Percentiles rank a stretch among this genome's conserved stretches.
Conservation (phyloP, 495 filamentous ascomycete species). For the Umbilicaria muhlenbergii region DNA sequence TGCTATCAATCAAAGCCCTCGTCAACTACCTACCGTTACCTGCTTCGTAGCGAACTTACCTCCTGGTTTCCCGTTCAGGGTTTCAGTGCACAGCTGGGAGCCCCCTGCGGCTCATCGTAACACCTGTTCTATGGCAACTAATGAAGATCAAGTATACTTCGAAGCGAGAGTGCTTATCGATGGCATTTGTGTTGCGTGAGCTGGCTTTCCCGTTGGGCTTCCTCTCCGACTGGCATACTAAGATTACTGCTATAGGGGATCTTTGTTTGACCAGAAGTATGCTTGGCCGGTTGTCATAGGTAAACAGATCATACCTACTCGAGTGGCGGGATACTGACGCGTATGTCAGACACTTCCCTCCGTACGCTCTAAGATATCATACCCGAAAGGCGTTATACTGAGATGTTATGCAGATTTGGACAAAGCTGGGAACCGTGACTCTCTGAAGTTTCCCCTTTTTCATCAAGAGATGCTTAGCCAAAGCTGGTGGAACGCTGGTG, state of each 20-base stretch:
- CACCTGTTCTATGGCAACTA: slow-evolving; percentile 42
- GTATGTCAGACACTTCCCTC: slow-evolving; percentile 5
- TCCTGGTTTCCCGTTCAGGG: slow-evolving; percentile 44
- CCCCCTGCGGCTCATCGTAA: slow-evolving; percentile 45
- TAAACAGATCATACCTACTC: slow-evolving; percentile 11
- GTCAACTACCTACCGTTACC: slow-evolving; percentile 51
- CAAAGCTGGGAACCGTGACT: slow-evolving; percentile 40
- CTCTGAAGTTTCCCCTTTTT: slow-evolving; percentile 58
- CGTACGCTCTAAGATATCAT: slow-evolving; percentile 1
- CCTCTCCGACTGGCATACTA: background rate
- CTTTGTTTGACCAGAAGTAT: slow-evolving; percentile 35
- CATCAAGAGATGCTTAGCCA: slow-evolving; percentile 55
- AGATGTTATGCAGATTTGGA: slow-evolving; percentile 34
- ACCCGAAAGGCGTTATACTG: slow-evolving; percentile 1
- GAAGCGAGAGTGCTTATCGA: slow-evolving; percentile 59
- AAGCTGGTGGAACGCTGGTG: slow-evolving; percentile 55
- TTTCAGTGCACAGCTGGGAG: slow-evolving; percentile 76
- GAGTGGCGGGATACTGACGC: background rate
- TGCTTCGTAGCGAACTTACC: slow-evolving; percentile 60
- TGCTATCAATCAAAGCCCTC: slow-evolving; percentile 5
- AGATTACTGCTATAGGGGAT: slow-evolving; percentile 26
- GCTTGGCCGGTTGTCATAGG: slow-evolving; percentile 48
- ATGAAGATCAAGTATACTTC: slow-evolving; percentile 43
- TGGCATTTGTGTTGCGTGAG: slow-evolving; percentile 49
- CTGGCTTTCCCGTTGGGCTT: slow-evolving; percentile 2